These are phyloP conservation scores for Dendrobium chrysotoxum DNA, from an alignment of 106 monocot genomes.

Conservation along the genomic window DNA sequence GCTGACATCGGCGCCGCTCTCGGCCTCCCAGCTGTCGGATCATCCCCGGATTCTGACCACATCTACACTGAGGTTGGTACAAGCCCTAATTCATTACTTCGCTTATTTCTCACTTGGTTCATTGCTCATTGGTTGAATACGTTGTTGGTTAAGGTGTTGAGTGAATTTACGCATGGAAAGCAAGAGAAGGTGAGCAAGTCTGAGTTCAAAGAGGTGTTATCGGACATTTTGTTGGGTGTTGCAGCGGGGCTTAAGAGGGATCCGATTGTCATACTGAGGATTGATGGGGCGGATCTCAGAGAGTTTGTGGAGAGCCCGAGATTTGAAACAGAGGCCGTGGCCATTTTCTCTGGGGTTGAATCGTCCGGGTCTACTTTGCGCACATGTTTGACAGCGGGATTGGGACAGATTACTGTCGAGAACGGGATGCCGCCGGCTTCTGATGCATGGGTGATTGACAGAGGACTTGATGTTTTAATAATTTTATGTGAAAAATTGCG, in stretches of 20 bases:
- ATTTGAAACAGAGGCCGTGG: constrained; percentile 50
- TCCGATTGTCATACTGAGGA: constrained; percentile 81
- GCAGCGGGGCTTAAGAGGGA: constrained; percentile 92
- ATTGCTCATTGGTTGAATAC: background rate
- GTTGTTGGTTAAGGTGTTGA: constrained; percentile 48
- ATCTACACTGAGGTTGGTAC: constrained; percentile 67
- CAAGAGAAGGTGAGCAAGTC: constrained; percentile 67
- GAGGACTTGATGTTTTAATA: background rate
- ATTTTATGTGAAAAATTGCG: background rate
- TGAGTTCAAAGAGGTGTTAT: constrained; percentile 78
- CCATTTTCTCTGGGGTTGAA: constrained; percentile 52
- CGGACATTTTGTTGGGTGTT: constrained; percentile 80
- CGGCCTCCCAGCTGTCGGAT: constrained; percentile 59
- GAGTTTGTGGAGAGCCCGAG: constrained; percentile 57
- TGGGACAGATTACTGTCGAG: constrained; percentile 54
- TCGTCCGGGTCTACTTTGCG: constrained; percentile 28
- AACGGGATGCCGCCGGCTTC: constrained; percentile 90
- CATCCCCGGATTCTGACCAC: constrained; percentile 65
- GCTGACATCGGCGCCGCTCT: constrained; percentile 83
- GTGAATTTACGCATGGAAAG: constrained; percentile 80
- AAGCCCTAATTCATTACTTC: background rate
- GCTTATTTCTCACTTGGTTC: background rate
- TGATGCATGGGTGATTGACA: constrained; percentile 68
- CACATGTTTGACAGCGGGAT: constrained; percentile 34
- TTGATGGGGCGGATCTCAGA: constrained; percentile 78